Base-by-base conservation (phyloP, 345 rosid genomes). In the Punica granatum region DNA sequence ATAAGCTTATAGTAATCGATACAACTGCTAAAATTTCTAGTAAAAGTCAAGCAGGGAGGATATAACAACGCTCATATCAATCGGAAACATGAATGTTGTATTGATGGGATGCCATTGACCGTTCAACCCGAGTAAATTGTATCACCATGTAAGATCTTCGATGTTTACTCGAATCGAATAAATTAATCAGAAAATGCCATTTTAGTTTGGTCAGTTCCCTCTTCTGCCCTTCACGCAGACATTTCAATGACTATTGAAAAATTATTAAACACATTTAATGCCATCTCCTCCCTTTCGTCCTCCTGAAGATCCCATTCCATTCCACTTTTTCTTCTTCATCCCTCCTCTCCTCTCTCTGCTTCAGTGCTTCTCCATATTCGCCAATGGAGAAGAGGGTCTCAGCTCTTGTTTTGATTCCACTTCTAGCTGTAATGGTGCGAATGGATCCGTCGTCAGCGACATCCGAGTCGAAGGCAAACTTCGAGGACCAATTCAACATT, bases 401-500 rank as follows among this genome's bases (percentile, higher is more conserved):
- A 21, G 10, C 60, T 18, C 65, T 71, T 44, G 15, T 71, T 58
- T 65, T 66, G 58, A 23, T 59, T 35, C 41, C 35, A 18, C 65
- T 71, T 25, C 19, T 58, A 6, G 36, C 58, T 7, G 61, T 14
- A 10, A 46, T 71, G 65, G 43, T 42, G 12, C 15, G 26, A 15
- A 66, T 46, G 0, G 7, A 31, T 13, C 28, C 30, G 34, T 32
- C 63, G 0, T 53, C 42, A 0, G 74, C 70, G 5, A 59, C 54
- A 16, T 46, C 70, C 23, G 58, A 44, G 65, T 58, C 96, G 23
- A 76, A 77, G 62, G 78, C 72, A 14, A 81, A 93, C 0, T 93
- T 93, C 66, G 82, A 87, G 44, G 99, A 93, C n/a, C 88, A 93
- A 49, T 93, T 93, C 83, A 79, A 78, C 44, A 93, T 93, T 13